Evolutionary conservation across 441 rosid species (phyloP).

Genomic region (Croton setiger): DNA sequence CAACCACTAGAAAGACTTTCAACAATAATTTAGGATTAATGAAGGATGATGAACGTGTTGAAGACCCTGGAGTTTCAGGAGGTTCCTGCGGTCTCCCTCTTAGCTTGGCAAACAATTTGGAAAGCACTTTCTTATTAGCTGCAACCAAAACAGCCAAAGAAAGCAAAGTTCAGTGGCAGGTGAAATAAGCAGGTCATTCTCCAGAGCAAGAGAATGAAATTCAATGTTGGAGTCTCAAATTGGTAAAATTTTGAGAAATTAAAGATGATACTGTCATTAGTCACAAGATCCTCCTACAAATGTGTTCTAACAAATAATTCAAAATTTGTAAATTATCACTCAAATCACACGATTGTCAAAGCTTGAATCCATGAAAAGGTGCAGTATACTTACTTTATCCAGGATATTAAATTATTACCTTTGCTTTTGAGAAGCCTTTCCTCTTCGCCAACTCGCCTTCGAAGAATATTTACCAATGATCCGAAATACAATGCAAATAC

Average conservation of each 20-base stretch:
- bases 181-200: not conserved
- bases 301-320: not conserved
- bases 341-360: not conserved
- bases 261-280: not conserved
- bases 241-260: not conserved
- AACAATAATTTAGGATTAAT: slow-evolving; percentile 46
- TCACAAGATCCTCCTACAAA: not conserved
- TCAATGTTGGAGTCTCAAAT: not conserved
- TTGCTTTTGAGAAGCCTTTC: slow-evolving; percentile 65
- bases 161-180: slow-evolving; percentile 14
- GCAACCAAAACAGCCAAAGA: slow-evolving; percentile 23
- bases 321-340: not conserved
- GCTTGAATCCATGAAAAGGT: not conserved
- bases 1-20: slow-evolving; percentile 60
- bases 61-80: slow-evolving; percentile 26
- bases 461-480: slow-evolving; percentile 78
- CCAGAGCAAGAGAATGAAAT: not conserved
- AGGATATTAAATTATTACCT: slow-evolving; percentile 50
- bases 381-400: not conserved
- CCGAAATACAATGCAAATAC: slow-evolving; percentile 92
- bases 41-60: slow-evolving; percentile 33
- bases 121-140: slow-evolving; percentile 48
- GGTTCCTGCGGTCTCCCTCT: slow-evolving; percentile 46
- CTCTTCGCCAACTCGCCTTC: slow-evolving; percentile 74
- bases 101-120: slow-evolving; percentile 57